These are phyloP conservation scores for Poronia punctata DNA, from an alignment of 495 filamentous ascomycete genomes.

Conservation along the genomic window DNA sequence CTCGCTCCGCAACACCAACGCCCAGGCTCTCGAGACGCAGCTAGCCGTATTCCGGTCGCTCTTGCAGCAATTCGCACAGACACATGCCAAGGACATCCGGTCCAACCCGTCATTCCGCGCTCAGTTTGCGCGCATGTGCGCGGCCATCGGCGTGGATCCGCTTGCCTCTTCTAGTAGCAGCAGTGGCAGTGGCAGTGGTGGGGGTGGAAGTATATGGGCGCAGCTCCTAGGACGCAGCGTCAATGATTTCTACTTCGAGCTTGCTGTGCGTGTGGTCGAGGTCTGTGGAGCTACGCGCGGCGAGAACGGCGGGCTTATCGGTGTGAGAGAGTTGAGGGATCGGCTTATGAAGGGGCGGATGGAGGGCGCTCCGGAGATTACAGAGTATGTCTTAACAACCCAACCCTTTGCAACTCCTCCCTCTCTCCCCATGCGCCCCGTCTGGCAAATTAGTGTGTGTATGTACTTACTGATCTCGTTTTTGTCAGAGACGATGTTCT, in stretches of 20 bases:
- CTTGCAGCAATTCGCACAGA: constrained; percentile 87
- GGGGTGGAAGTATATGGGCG: constrained; percentile 71
- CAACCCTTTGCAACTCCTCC: background rate
- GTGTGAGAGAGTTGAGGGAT: constrained; percentile 71
- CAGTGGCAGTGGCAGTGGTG: constrained; percentile 36
- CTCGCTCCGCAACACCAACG: constrained; percentile 71
- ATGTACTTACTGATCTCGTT: constrained; percentile 1
- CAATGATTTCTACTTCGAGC: constrained; percentile 97
- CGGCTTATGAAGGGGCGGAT: constrained; percentile 63
- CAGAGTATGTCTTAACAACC: constrained; percentile 38
- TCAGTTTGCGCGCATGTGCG: constrained; percentile 97
- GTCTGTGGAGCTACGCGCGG: constrained; percentile 78
- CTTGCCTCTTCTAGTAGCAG: constrained; percentile 60
- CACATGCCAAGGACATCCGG: constrained; percentile 89
- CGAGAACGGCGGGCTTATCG: constrained; percentile 90
- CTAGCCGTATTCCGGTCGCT: constrained; percentile 92
- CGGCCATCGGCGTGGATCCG: constrained; percentile 92
- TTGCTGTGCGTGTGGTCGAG: constrained; percentile 89
- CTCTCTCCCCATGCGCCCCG: background rate
- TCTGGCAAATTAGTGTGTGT: no score
- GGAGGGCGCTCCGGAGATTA: constrained; percentile 69
- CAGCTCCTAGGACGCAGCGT: constrained; percentile 85
- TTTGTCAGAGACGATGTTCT: constrained; percentile 73
- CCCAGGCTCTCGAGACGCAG: constrained; percentile 78
- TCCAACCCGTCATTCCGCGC: constrained; percentile 91